A percentile compares a stretch with the other conserved stretches of the same genome.
These are phyloP conservation scores for Penicillium sp. DNA, from an alignment of 2,329 filamentous ascomycete genomes.

Conservation along the genomic window DNA sequence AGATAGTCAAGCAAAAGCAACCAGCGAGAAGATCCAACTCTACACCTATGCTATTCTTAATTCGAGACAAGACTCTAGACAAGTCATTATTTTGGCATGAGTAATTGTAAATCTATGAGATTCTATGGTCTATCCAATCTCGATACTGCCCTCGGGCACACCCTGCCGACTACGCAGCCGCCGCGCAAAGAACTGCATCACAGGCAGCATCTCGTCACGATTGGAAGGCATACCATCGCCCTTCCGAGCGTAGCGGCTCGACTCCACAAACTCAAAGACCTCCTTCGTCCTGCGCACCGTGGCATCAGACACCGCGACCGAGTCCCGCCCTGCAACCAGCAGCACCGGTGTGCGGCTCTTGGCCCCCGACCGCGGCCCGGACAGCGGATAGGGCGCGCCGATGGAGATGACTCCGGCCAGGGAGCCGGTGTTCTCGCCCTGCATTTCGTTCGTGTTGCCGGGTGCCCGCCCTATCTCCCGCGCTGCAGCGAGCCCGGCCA, in stretches of 20 bases:
- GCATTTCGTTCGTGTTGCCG: no score
- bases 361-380: slow-evolving; percentile 25
- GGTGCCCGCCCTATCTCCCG: slow-evolving; percentile 37
- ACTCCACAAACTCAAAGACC: slow-evolving; percentile 64
- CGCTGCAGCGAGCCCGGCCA: slow-evolving; percentile 58
- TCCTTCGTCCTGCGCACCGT: slow-evolving; percentile 62
- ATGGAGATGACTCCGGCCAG: slow-evolving; percentile 45
- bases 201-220: slow-evolving; percentile 80
- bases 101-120: not conserved
- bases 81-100: not conserved
- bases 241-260: slow-evolving; percentile 65
- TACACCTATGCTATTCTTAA: no score
- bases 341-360: slow-evolving; percentile 45
- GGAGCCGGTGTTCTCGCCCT: slow-evolving; percentile 21
- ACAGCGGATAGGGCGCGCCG: slow-evolving; percentile 42
- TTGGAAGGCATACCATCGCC: slow-evolving; percentile 80
- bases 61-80: no score
- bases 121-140: slow-evolving; percentile 42
- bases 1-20: no score
- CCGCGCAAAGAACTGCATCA: slow-evolving; percentile 71
- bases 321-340: slow-evolving; percentile 41
- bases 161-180: slow-evolving; percentile 44
- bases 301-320: slow-evolving; percentile 58
- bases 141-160: slow-evolving; percentile 47
- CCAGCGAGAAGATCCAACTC: no score